These are phyloP conservation scores for barley (Hordeum vulgare) DNA, from an alignment of 176 grass and related monocot species.

Conservation along the genomic window MorexV3_pseudomolecules_assembly NC_058520.1:494666830-494667329, in stretches of 20 bases:
- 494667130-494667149: too few species aligned
- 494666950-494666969: not conserved
- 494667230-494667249: not conserved
- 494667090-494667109: not conserved
- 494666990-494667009: not conserved
- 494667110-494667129: not conserved
- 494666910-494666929: not conserved
- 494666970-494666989: not conserved
- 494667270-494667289: not conserved
- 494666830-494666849: not conserved
- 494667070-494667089: slow-evolving; percentile 12
- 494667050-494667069: slow-evolving; percentile 19
- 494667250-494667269: slow-evolving; percentile 6
- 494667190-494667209: slow-evolving; percentile 11
- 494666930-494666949: not conserved
- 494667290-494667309: not conserved
- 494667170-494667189: not conserved
- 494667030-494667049: not conserved
- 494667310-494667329: not conserved
- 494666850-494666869: not conserved
- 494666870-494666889: not conserved
- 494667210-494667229: slow-evolving; percentile 10
- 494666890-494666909: not conserved
- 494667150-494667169: not conserved
- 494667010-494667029: not conserved